Conservation (phyloP, 768 basidiomycete genomes). For the Amanita exitialis region DNA sequence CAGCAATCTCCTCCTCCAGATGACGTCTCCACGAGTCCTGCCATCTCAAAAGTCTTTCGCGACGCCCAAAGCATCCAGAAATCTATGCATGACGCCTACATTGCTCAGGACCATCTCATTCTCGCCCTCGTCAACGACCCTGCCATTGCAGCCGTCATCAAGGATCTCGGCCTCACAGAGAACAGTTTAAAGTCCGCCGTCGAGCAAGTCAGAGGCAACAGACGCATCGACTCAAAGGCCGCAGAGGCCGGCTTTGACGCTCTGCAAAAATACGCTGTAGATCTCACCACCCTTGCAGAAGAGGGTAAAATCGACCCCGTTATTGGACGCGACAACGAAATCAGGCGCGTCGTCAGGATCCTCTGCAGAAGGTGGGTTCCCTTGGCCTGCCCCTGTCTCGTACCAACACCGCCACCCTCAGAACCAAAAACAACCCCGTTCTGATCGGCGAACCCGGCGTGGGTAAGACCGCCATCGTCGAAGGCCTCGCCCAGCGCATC, state of each 20-base stretch:
- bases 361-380: slow-evolving; percentile 51
- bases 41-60: too few species aligned
- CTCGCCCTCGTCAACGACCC: slow-evolving; percentile 75
- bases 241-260: slow-evolving; percentile 95
- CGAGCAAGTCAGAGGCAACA: slow-evolving; percentile 72
- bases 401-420: slow-evolving; percentile 16
- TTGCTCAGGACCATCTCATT: slow-evolving; percentile 88
- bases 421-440: slow-evolving; percentile 98
- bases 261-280: slow-evolving; percentile 77
- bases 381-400: background rate
- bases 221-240: slow-evolving; percentile 73
- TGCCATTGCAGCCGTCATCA: slow-evolving; percentile 57
- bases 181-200: slow-evolving; percentile 67
- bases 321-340: slow-evolving; percentile 89
- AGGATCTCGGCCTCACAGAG: slow-evolving; percentile 67
- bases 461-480: slow-evolving; percentile 91
- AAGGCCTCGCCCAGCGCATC: slow-evolving; percentile 93
- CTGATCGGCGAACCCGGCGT: slow-evolving; percentile 93
- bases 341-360: slow-evolving; percentile 75
- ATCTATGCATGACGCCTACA: slow-evolving; percentile 80
- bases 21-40: too few species aligned
- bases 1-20: too few species aligned
- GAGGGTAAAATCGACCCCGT: slow-evolving; percentile 95
- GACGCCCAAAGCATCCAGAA: slow-evolving; percentile 74
- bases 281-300: slow-evolving; percentile 79